Evolutionary conservation across 805 yeast genomes (phyloP), one percentile per base, ranked within the genome.

Genomic region (Lipomyces chichibuensis): DNA sequence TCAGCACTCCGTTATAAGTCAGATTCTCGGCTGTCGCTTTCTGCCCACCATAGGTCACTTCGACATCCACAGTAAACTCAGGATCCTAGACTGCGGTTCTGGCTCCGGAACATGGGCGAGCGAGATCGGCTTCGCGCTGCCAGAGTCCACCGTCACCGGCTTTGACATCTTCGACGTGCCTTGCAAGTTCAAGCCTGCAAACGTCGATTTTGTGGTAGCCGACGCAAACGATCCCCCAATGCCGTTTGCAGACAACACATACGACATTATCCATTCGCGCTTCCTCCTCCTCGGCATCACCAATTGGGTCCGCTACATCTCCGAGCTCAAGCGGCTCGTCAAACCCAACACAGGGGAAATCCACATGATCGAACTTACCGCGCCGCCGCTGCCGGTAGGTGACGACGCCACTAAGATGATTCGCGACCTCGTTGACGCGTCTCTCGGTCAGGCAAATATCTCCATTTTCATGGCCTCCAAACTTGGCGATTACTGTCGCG

Each of bases 51-150:
- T 65, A 8, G 69, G 55, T 52, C 62, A 65, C 59, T 62, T 62
- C 59, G 59, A 25, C 35, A 17, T 55, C 13, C 35, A 62, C 54
- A 35, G 49, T 13, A 37, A 20, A 49, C 54, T 65, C 57, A 25
- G 13, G 32, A 55, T 65, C 46, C 64, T 65, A 14, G 69, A 65
- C 56, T 58, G 63, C 57, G 65, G 65, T 43, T 54, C 60, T 35
- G 65, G 65, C 29, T 55, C 69, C 55, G 69, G 69, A 29, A 43
- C 46, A 5, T 65, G 69, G 69, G 65, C 65, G 8, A 60, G 43
- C 60, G 69, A 65, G 46, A n/a, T 65, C 27, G 69, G 62, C 13
- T 62, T 62, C 52, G 61, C 63, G 23, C 57, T 65, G 23, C 69
- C 69, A 32, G 51, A 54, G n/a, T 43, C 61, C 9, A 29, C 39